A percentile compares a stretch with the other conserved stretches of the same genome.
These are phyloP conservation scores for Drechslerella stenobrocha DNA, from an alignment of 2,329 filamentous ascomycete genomes.

Conservation along the genomic window DNA sequence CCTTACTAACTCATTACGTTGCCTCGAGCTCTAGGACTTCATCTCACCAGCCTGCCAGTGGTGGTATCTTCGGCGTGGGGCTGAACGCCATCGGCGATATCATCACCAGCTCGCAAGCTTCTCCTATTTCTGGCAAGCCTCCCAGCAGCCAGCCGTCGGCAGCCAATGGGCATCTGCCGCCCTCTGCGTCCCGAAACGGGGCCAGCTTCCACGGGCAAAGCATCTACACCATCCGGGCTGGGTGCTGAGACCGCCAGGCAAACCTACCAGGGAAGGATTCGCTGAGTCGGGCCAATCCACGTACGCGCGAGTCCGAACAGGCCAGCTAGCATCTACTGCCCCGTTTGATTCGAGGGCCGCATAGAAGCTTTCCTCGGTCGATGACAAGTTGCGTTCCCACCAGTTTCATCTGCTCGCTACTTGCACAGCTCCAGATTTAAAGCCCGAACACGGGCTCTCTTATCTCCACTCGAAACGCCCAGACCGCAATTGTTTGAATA, in stretches of 20 bases:
- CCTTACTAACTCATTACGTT: no score
- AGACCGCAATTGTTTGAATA: not conserved
- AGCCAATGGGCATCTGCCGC: conserved; percentile 18
- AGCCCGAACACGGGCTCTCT: conserved; percentile 7
- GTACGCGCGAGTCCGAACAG: conserved; percentile 13
- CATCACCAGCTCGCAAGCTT: not conserved
- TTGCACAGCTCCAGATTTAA: conserved; percentile 6
- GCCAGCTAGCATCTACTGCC: conserved; percentile 2
- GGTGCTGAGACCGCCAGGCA: conserved; percentile 35
- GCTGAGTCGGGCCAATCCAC: conserved; percentile 25
- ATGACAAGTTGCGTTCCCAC: no score
- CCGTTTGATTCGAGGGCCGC: not conserved
- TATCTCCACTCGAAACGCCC: conserved; percentile 24
- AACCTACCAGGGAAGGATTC: conserved; percentile 36
- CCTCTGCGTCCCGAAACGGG: conserved; percentile 38
- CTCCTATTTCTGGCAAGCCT: conserved; percentile 29
- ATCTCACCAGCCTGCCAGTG: not conserved
- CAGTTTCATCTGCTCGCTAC: conserved; percentile 1
- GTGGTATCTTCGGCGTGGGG: not conserved
- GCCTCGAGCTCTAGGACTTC: no score
- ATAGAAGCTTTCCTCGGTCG: not conserved
- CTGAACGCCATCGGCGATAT: conserved; percentile 1
- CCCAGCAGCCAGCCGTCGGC: conserved; percentile 17
- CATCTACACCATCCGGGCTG: conserved; percentile 22
- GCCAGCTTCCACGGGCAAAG: no score